Percentiles rank a stretch among this genome's conserved stretches.
Evolutionary conservation across 2,329 filamentous ascomycete genomes (phyloP).

Genomic region (Cordyceps fumosorosea): DNA sequence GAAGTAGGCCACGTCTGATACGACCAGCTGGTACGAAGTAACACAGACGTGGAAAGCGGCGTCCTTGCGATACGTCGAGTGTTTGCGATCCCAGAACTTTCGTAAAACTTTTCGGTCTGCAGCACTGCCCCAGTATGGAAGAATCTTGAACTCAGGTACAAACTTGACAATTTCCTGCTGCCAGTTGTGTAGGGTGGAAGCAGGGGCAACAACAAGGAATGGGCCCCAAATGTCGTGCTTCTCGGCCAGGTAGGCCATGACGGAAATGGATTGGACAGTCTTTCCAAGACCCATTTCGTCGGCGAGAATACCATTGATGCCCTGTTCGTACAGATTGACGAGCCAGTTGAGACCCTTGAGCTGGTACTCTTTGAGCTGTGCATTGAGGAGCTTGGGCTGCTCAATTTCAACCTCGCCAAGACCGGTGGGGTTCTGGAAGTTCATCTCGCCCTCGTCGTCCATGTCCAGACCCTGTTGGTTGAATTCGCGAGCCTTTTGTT

Average conservation of each 20-base stretch:
- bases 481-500: slow-evolving; percentile 88
- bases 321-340: slow-evolving; percentile 97
- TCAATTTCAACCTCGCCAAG: slow-evolving; percentile 90
- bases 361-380: slow-evolving; percentile 97
- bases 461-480: slow-evolving; percentile 66
- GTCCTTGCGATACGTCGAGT: slow-evolving; percentile 89
- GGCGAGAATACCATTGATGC: slow-evolving; percentile 97
- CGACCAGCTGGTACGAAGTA: slow-evolving; percentile 95
- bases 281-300: slow-evolving; percentile 99
- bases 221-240: slow-evolving; percentile 98
- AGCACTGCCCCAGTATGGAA: slow-evolving; percentile 96
- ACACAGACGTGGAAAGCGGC: slow-evolving; percentile 93
- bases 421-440: slow-evolving; percentile 97
- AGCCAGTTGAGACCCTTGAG: slow-evolving; percentile 99
- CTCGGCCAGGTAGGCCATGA: slow-evolving; percentile 97
- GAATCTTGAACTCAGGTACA: slow-evolving; percentile 86
- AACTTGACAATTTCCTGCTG: slow-evolving; percentile 96
- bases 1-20: slow-evolving; percentile 94
- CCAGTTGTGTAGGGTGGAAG: slow-evolving; percentile 97
- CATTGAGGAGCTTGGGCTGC: slow-evolving; percentile 87
- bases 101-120: slow-evolving; percentile 91
- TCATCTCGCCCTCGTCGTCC: slow-evolving; percentile 95
- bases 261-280: slow-evolving; percentile 96
- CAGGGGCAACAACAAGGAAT: slow-evolving; percentile 91
- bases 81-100: slow-evolving; percentile 98